Evolutionary conservation across 2,329 filamentous ascomycete species (phyloP).

Genomic region (Cladosporium sp.): DNA sequence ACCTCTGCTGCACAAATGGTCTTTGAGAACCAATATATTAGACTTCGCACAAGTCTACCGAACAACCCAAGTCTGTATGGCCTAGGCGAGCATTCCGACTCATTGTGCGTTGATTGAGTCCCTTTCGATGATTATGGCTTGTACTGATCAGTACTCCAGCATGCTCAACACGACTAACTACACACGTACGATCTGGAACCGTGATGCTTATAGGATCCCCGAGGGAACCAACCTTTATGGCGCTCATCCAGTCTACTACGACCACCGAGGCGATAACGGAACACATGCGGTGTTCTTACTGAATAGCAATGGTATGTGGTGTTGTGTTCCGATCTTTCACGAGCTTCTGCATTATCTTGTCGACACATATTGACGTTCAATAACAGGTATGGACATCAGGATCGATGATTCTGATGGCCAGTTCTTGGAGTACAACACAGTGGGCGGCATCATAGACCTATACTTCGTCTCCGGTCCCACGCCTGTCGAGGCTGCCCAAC

Average conservation of each 20-base stretch:
- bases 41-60: conserved; percentile 66
- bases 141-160: conserved; percentile 14
- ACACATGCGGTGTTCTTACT: conserved; percentile 65
- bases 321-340: neutral
- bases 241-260: conserved; percentile 70
- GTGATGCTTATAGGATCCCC: conserved; percentile 61
- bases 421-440: conserved; percentile 73
- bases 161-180: conserved; percentile 63
- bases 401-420: conserved; percentile 63
- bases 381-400: conserved; percentile 62
- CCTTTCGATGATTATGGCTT: neutral
- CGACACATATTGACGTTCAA: neutral
- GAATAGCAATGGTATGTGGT: conserved; percentile 57
- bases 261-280: conserved; percentile 56
- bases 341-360: neutral
- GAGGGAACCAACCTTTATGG: conserved; percentile 63
- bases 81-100: conserved; percentile 71
- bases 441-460: conserved; percentile 70
- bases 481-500: conserved; percentile 44
- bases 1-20: conserved; percentile 63
- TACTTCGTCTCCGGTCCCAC: conserved; percentile 49
- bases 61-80: conserved; percentile 69
- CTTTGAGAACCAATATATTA: conserved; percentile 75
- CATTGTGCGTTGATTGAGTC: conserved; percentile 30
- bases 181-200: conserved; percentile 65